These are phyloP conservation scores for Metarhizium robertsii DNA, from an alignment of 2,329 filamentous ascomycete genomes.

Conservation along the genomic window DNA sequence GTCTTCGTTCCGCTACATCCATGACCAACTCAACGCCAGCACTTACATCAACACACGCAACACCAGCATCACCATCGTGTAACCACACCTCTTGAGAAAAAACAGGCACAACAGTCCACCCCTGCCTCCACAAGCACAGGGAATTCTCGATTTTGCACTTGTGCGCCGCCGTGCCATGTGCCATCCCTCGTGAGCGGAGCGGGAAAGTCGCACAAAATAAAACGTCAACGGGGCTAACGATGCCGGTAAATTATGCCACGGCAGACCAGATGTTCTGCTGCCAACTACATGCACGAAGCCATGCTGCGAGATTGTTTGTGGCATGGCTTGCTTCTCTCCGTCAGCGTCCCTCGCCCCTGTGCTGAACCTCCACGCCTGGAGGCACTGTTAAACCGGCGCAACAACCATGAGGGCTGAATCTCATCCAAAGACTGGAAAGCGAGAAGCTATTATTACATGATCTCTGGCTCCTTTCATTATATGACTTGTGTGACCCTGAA, in stretches of 20 bases:
- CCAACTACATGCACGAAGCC: neutral
- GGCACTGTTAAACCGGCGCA: too few species aligned
- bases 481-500: too few species aligned
- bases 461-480: too few species aligned
- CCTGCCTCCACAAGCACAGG: neutral
- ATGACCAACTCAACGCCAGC: neutral
- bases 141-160: neutral
- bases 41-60: neutral
- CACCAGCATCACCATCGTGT: neutral
- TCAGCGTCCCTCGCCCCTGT: neutral
- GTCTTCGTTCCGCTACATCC: too few species aligned
- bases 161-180: neutral
- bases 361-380: neutral
- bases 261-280: neutral
- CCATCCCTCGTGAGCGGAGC: neutral
- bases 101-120: neutral
- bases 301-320: neutral
- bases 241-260: neutral
- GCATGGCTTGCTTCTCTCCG: neutral
- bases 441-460: too few species aligned
- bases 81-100: neutral
- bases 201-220: neutral
- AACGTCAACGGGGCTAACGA: neutral
- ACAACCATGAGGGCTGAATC: too few species aligned
- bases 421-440: too few species aligned